Conservation (phyloP, 148 eudicot genomes). For the Nepenthes mirabilis region DNA sequence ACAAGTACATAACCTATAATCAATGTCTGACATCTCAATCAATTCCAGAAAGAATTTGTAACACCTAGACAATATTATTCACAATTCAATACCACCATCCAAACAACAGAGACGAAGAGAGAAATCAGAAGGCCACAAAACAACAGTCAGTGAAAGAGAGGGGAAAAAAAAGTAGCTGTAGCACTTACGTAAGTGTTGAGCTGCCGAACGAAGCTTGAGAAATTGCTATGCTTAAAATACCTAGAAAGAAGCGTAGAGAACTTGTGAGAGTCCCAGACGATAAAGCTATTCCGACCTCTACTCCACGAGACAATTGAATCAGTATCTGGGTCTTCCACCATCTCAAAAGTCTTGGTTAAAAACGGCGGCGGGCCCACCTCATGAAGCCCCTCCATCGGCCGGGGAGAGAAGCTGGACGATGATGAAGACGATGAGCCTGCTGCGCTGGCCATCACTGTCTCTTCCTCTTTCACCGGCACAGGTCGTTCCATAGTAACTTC, state of each 20-base stretch:
- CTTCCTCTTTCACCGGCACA: neutral
- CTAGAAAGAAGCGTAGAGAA: slow-evolving; percentile 51
- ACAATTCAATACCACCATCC: neutral
- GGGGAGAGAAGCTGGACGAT: neutral
- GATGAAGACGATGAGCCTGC: neutral
- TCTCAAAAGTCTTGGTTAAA: slow-evolving; percentile 55
- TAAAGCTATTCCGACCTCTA: slow-evolving; percentile 51
- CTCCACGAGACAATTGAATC: slow-evolving; percentile 82
- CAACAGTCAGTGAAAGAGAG: neutral
- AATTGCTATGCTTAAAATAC: slow-evolving; percentile 66
- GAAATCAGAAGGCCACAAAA: neutral
- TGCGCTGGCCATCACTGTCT: neutral
- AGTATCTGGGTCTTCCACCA: slow-evolving; percentile 73
- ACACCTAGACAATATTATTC: no score
- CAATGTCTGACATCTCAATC: no score
- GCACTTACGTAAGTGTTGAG: slow-evolving; percentile 90
- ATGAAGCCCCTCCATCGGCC: slow-evolving; percentile 57
- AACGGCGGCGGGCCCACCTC: slow-evolving; percentile 82
- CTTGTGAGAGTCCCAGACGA: slow-evolving; percentile 61
- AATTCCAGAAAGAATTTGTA: no score
- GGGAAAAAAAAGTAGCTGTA: neutral
- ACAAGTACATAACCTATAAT: no score
- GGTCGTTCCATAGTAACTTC: neutral
- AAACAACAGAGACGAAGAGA: no score
- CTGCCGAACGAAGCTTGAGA: slow-evolving; percentile 87